These are phyloP conservation scores for Nitzschia palea DNA, from an alignment of 108 stramenopile species.

Conservation along the genomic window DNA sequence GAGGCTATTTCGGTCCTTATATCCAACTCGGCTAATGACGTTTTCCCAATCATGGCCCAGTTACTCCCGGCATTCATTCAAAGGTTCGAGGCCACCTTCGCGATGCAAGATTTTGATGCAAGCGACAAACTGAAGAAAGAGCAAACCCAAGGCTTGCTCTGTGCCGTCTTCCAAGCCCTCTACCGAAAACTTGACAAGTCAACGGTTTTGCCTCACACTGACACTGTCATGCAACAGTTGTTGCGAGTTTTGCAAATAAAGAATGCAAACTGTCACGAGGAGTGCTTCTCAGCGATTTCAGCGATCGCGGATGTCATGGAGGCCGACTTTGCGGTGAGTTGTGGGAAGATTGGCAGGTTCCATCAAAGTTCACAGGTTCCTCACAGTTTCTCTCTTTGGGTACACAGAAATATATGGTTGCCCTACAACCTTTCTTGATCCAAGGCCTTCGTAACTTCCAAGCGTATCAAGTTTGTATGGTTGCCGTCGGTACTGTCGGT, in stretches of 20 bases:
- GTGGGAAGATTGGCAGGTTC: too few species aligned
- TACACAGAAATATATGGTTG: constrained; percentile 85
- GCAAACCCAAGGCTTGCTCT: constrained; percentile 85
- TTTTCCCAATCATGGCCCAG: constrained; percentile 56
- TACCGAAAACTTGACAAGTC: constrained; percentile 71
- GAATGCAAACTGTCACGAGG: constrained; percentile 89
- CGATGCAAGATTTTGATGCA: constrained; percentile 67
- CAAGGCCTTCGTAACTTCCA: constrained; percentile 86
- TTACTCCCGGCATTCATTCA: constrained; percentile 78
- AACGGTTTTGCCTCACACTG: constrained; percentile 72
- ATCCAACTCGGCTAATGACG: constrained; percentile 82
- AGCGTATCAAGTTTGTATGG: constrained; percentile 91
- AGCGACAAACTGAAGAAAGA: constrained; percentile 88
- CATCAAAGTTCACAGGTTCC: too few species aligned
- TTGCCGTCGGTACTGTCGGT: constrained; percentile 91
- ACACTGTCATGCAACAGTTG: constrained; percentile 83
- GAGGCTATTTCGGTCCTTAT: constrained; percentile 87
- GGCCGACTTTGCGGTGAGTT: constrained; percentile 69
- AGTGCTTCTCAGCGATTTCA: constrained; percentile 91
- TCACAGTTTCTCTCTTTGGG: not conserved
- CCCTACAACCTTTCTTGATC: constrained; percentile 80
- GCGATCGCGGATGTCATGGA: constrained; percentile 85
- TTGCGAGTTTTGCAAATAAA: constrained; percentile 86
- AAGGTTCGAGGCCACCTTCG: constrained; percentile 75
- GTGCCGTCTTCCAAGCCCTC: constrained; percentile 81